Evolutionary conservation across 2,329 filamentous ascomycete species (phyloP), one percentile per base, ranked within the genome.

Genomic region (Penicillium thymicola): DNA sequence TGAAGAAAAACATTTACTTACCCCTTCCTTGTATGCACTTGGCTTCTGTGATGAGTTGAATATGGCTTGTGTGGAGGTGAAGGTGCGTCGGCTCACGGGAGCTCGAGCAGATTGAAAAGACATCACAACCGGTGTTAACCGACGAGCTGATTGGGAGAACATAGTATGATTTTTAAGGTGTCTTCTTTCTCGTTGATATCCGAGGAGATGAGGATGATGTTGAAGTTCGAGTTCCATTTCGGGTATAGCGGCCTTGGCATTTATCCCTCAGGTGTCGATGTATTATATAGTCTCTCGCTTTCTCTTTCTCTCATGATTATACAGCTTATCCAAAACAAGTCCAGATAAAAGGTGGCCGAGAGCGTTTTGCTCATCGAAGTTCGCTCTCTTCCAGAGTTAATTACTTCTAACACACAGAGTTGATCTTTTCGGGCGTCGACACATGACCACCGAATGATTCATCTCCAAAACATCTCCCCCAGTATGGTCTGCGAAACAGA

Each of bases 1-100:
- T 9, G 8, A 34, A n/a, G 28, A 41, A 40, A 32, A 36, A 27
- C 13, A 27, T 44, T 30, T 37, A 58, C 62, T 43, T 51, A 73
- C 71, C 40, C 70, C 68, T 53, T 73, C 65, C 55, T 62, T 69
- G 56, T 70, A 70, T 48, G 60, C 58, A 41, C 23, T 59, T 41
- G 50, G 48, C 21, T 58, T 41, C 50, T 40, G 34, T 8, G 54
- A 36, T 50, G 45, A 52, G 54, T 55, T 52, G 32, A 34, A 52
- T 47, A 28, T 30, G 28, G 47, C 47, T 46, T 55, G 47, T 41
- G 53, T 58, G 36, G 53, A 55, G 36, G 54, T 46, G 54, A 55
- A 52, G 34, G 41, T 45, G 28, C 54, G 53, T 28, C 47, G 48
- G 11, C 27, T 34, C 28, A 52, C 16, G 6, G 42, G 21, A n/a